Evolutionary conservation across 2,329 filamentous ascomycete species (phyloP).

Genomic region (Fonsecaea multimorphosa): DNA sequence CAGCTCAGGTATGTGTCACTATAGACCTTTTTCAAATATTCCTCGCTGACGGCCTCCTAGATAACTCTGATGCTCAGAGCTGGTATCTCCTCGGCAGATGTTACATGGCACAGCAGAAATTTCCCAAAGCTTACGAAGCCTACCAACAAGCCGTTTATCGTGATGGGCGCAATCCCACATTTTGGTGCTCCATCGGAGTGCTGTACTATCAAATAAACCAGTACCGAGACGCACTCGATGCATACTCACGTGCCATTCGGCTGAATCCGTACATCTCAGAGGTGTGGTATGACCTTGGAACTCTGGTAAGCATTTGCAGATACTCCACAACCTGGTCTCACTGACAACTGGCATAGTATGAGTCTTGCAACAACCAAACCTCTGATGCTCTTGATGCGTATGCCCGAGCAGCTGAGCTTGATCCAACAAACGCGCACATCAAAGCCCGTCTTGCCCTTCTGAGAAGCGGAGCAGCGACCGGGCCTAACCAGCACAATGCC

Average conservation of each 20-base stretch:
- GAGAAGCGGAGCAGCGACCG: conserved; percentile 76
- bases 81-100: conserved; percentile 98
- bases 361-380: conserved; percentile 99
- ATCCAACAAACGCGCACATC: conserved; percentile 92
- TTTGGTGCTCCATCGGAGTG: conserved; percentile 99
- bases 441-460: conserved; percentile 91
- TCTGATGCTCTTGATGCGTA: conserved; percentile 96
- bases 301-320: conserved; percentile 69
- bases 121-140: conserved; percentile 96
- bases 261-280: conserved; percentile 98
- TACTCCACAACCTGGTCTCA: not conserved
- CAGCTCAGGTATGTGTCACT: conserved; percentile 72
- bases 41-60: conserved; percentile 52
- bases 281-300: conserved; percentile 98
- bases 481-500: conserved; percentile 73
- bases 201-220: conserved; percentile 99
- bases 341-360: conserved; percentile 69
- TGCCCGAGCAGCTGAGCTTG: conserved; percentile 89
- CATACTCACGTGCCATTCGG: conserved; percentile 94
- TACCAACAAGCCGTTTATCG: conserved; percentile 99
- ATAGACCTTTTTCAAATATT: not conserved
- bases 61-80: conserved; percentile 93
- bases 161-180: conserved; percentile 95
- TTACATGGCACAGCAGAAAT: conserved; percentile 99
- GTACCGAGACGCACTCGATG: conserved; percentile 95